Conservation (phyloP, 2,329 filamentous ascomycete genomes). For the Paraphoma sp. region DNA sequence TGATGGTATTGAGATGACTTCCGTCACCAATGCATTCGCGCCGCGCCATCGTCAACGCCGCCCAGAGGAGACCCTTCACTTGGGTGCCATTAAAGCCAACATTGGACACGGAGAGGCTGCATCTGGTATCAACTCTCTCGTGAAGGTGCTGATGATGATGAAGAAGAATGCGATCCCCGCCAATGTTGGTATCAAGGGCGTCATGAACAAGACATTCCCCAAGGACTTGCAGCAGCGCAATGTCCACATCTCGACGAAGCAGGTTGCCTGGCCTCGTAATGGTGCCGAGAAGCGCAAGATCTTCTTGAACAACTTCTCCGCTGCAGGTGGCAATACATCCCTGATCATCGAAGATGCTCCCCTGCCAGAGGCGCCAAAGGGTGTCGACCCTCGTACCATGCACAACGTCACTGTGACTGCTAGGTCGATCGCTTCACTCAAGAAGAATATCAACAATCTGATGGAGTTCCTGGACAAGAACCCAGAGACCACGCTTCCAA, state of each 20-base stretch:
- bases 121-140: conserved; percentile 61
- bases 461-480: conserved; percentile 56
- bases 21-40: conserved; percentile 71
- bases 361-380: conserved; percentile 49
- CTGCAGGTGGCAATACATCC: conserved; percentile 61
- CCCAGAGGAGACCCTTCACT: conserved; percentile 57
- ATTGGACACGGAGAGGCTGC: conserved; percentile 63
- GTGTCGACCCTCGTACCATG: conserved; percentile 54
- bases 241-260: conserved; percentile 57
- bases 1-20: conserved; percentile 82
- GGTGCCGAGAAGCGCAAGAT: conserved; percentile 57
- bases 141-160: conserved; percentile 62
- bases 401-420: conserved; percentile 59
- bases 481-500: conserved; percentile 54
- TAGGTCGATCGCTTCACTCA: conserved; percentile 58
- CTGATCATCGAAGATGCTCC: conserved; percentile 61
- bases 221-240: conserved; percentile 60
- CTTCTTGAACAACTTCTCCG: conserved; percentile 62
- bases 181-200: conserved; percentile 62
- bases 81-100: conserved; percentile 64
- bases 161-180: conserved; percentile 61
- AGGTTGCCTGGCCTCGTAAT: conserved; percentile 55
- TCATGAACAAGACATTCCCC: conserved; percentile 63
- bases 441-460: conserved; percentile 58
- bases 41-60: conserved; percentile 58